Percentiles rank a stretch among this genome's conserved stretches.
These are phyloP conservation scores for Alternaria viburni DNA, from an alignment of 2,329 filamentous ascomycete species.

Conservation along the genomic window DNA sequence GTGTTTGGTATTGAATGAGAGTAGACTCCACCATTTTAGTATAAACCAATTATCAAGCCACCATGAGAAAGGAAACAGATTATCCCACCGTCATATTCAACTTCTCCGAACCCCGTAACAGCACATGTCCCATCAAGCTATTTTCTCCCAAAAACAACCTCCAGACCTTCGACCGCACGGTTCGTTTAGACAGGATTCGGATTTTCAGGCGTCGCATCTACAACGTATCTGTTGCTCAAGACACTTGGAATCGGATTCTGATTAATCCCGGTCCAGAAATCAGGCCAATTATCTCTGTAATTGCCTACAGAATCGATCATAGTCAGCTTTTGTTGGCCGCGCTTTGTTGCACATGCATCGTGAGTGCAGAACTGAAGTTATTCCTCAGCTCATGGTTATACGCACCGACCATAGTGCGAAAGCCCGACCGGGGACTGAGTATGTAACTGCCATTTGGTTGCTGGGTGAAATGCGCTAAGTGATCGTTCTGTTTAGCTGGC, in stretches of 20 bases:
- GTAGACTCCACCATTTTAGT: not conserved
- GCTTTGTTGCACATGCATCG: fast-evolving
- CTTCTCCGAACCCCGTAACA: not conserved
- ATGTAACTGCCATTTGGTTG: too few relatives aligned
- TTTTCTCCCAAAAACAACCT: too few relatives aligned
- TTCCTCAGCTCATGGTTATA: not conserved
- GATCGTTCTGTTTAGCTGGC: too few relatives aligned
- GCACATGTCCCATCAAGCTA: too few relatives aligned
- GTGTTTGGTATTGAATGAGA: not conserved
- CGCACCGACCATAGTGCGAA: not conserved
- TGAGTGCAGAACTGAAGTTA: fast-evolving
- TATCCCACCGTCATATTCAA: fast-evolving
- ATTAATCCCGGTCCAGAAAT: not conserved
- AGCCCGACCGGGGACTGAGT: not conserved
- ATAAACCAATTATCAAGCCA: not conserved
- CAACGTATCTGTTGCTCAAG: too few relatives aligned
- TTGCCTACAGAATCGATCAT: not conserved
- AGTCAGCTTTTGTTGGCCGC: not conserved
- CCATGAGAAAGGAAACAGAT: not conserved
- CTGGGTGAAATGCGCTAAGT: too few relatives aligned
- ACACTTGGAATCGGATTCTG: too few relatives aligned
- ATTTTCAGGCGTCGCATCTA: too few relatives aligned
- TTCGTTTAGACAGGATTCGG: not conserved
- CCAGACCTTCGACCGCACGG: too few relatives aligned
- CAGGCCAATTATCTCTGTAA: not conserved